Conservation (phyloP, 345 rosid species). For the Sisymbrium altissimum region DNA sequence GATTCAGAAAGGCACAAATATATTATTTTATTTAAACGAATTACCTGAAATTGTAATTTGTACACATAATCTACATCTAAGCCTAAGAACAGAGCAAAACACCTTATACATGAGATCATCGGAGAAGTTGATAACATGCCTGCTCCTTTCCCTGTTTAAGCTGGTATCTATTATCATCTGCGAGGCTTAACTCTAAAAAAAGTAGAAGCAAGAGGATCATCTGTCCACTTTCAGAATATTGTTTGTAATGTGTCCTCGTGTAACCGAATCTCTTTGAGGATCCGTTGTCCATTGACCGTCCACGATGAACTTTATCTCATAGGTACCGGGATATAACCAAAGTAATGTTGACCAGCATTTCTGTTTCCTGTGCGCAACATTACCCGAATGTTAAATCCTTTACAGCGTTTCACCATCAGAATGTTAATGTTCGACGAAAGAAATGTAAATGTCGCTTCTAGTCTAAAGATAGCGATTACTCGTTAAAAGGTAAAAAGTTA, state of each 20-base stretch:
- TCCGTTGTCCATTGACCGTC: constrained; percentile 80
- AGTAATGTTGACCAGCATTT: constrained; percentile 67
- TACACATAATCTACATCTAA: constrained; percentile 17
- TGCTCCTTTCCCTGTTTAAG: constrained; percentile 6
- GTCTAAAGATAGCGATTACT: background rate
- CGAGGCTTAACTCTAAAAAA: background rate
- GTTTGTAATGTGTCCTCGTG: constrained; percentile 57
- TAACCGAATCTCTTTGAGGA: constrained; percentile 58
- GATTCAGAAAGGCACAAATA: background rate
- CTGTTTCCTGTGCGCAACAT: constrained; percentile 45
- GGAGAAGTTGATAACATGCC: background rate
- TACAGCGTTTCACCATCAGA: background rate
- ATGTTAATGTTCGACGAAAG: background rate
- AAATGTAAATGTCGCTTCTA: background rate
- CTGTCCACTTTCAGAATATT: constrained; percentile 64
- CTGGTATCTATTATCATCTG: background rate
- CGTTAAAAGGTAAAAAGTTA: background rate
- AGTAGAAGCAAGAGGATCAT: constrained; percentile 18
- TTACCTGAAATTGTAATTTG: background rate
- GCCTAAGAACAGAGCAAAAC: background rate
- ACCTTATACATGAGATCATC: background rate
- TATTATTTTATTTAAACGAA: constrained; percentile 1
- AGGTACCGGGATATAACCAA: constrained; percentile 94
- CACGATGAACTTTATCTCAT: constrained; percentile 88
- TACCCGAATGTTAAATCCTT: background rate